Base-by-base conservation (phyloP, 495 filamentous ascomycete genomes). In the Podospora pseudoanserina region DNA sequence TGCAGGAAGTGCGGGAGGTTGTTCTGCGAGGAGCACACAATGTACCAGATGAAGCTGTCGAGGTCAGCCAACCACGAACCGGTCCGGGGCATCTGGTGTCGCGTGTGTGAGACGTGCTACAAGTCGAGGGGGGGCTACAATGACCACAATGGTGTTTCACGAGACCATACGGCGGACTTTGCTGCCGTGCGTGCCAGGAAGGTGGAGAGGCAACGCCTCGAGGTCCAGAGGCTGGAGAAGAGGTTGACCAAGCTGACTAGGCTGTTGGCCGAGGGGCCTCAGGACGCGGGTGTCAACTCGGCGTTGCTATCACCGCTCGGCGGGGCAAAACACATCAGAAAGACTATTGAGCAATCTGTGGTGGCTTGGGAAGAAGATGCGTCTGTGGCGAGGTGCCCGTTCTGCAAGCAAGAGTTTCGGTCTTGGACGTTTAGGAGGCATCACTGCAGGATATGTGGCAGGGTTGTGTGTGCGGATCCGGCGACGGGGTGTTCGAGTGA, bases 41-140 rank as follows among this genome's bases (percentile, higher is more conserved):
- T 97, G 95, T 99, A 98, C 73, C 94, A 98, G 80, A 98, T 98
- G 91, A 97, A 95, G 84, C 86, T 99, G 20, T 97, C 92, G 11
- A 85, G 94, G 60, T 89, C 92, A 5, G 95, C 96, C 4, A 86
- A 89, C 69, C 92, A 96, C 81, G 96, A 99, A 70, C 96, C 96
- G 0, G 90, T 97, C 0, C 81, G 96, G 69, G 95, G 95, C 1
- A 84, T 94, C 66, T 99, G 95, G 95, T 96, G 91, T 74, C 80
- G 95, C 39, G 94, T 97, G 4, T 99, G 95, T 76, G 96, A 98
- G 79, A 98, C 95, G 28, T 99, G 95, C 77, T 99, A 94, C 79
- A 98, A 97, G 80, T 95, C 92, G 20, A 85, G 96, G 69, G 92
- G 94, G 49, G 96, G 96, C 3, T 99, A 98, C 78, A 97, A 94